Percentiles rank a stretch among this genome's conserved stretches.
Conservation (phyloP, 169 alveolate genomes). For the Plasmodium blacklocki region DNA sequence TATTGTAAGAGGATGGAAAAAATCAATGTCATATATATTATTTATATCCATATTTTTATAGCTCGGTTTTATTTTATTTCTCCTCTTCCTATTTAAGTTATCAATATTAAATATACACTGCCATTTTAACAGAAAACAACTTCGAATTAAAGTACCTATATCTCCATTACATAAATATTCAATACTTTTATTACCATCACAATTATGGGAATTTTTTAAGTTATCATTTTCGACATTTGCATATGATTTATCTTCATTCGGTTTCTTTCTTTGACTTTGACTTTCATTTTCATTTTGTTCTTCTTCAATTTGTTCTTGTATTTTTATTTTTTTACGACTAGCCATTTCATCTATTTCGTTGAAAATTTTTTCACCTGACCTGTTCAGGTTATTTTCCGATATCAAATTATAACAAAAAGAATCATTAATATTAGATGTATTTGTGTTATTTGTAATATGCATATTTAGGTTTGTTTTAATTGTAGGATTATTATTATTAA, state of each 20-base stretch:
- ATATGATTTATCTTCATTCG: not conserved
- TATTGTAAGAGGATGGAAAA: constrained; percentile 64
- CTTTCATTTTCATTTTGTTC: not conserved
- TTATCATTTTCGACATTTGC: not conserved
- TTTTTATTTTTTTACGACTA: not conserved
- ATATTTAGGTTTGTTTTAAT: not conserved
- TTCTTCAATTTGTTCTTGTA: not conserved
- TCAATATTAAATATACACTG: constrained; percentile 56
- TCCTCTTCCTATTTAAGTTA: constrained; percentile 8
- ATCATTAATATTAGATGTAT: not conserved
- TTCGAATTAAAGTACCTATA: constrained; percentile 65
- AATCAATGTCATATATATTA: constrained; percentile 35
- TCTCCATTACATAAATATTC: constrained; percentile 72
- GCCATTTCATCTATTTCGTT: not conserved
- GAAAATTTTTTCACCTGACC: not conserved
- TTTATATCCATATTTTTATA: constrained; percentile 27
- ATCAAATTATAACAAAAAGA: not conserved
- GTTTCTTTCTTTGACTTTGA: not conserved
- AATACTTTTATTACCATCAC: not conserved
- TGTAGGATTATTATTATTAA: not conserved
- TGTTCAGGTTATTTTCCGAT: not conserved
- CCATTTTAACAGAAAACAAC: constrained; percentile 68
- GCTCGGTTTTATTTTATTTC: not conserved
- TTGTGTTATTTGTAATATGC: not conserved
- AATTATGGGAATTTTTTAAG: not conserved